Conservation (phyloP, 192 early-diverging fungal genomes). For the Coemansia sp. region DNA sequence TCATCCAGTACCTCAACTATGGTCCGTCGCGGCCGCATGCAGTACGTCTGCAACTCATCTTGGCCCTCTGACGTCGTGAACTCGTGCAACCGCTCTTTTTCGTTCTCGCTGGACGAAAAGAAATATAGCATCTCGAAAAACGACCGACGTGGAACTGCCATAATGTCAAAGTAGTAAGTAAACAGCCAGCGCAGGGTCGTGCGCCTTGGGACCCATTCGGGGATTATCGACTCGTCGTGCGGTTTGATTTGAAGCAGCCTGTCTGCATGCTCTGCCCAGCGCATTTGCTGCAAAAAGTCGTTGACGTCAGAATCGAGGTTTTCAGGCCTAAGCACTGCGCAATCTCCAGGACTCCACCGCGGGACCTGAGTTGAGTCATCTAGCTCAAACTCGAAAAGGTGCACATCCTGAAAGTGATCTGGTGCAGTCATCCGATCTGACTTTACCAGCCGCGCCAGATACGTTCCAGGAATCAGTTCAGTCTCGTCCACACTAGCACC, state of each 20-base stretch:
- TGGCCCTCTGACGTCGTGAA: constrained; percentile 75
- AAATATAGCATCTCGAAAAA: constrained; percentile 87
- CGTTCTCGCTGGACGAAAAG: constrained; percentile 68
- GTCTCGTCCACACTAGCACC: not conserved
- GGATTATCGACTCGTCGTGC: not conserved
- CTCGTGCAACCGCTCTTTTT: constrained; percentile 80
- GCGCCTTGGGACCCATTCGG: constrained; percentile 9
- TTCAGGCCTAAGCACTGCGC: constrained; percentile 70
- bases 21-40: constrained; percentile 75
- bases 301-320: constrained; percentile 72
- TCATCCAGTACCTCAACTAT: constrained; percentile 82
- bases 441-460: constrained; percentile 24
- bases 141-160: constrained; percentile 78
- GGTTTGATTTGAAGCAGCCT: constrained; percentile 10
- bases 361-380: constrained; percentile 14
- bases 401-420: constrained; percentile 93
- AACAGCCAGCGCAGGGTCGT: constrained; percentile 77
- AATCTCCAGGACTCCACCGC: constrained; percentile 69
- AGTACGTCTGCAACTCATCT: constrained; percentile 88
- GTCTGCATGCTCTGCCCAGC: constrained; percentile 58
- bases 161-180: constrained; percentile 77
- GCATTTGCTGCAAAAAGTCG: constrained; percentile 61
- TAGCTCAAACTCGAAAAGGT: constrained; percentile 68
- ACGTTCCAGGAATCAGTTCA: not conserved
- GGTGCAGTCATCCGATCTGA: constrained; percentile 71